Conservation (phyloP, 805 yeast species). For the Cyberlindnera sargentensis region DNA sequence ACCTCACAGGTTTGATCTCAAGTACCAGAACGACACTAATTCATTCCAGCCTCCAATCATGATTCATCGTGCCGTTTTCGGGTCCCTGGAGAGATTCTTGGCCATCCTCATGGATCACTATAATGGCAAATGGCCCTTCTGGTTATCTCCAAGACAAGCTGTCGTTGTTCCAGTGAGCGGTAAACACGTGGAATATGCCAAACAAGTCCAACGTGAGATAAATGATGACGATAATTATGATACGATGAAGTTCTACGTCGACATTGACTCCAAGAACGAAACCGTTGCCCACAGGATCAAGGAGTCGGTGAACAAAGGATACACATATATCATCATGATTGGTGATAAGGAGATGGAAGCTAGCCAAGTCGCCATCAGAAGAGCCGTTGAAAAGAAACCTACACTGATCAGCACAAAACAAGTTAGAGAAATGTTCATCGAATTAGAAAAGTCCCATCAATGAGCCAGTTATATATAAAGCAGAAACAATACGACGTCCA, state of each 20-base stretch:
- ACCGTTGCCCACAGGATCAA: slow-evolving; percentile 77
- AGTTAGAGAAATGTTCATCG: slow-evolving; percentile 44
- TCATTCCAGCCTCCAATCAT: slow-evolving; percentile 70
- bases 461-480: slow-evolving; percentile 1
- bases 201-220: slow-evolving; percentile 38
- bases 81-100: slow-evolving; percentile 87
- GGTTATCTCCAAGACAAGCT: slow-evolving; percentile 92
- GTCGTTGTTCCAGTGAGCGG: slow-evolving; percentile 74
- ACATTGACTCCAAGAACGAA: slow-evolving; percentile 66
- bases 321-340: slow-evolving; percentile 71
- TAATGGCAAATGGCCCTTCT: slow-evolving; percentile 94
- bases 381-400: slow-evolving; percentile 40
- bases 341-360: slow-evolving; percentile 76
- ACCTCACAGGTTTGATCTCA: slow-evolving; percentile 75
- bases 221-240: slow-evolving; percentile 37
- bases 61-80: slow-evolving; percentile 94
- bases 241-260: slow-evolving; percentile 60
- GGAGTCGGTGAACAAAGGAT: slow-evolving; percentile 69
- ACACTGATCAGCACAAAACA: slow-evolving; percentile 42
- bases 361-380: slow-evolving; percentile 57
- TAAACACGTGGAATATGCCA: slow-evolving; percentile 49
- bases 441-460: slow-evolving; percentile 43
- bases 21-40: slow-evolving; percentile 51
- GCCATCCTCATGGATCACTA: slow-evolving; percentile 88
- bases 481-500: slow-evolving; percentile 16